A percentile compares a stretch with the other conserved stretches of the same genome.
Evolutionary conservation across 805 yeast species (phyloP).

Genomic region (Lipomyces japonicus): DNA sequence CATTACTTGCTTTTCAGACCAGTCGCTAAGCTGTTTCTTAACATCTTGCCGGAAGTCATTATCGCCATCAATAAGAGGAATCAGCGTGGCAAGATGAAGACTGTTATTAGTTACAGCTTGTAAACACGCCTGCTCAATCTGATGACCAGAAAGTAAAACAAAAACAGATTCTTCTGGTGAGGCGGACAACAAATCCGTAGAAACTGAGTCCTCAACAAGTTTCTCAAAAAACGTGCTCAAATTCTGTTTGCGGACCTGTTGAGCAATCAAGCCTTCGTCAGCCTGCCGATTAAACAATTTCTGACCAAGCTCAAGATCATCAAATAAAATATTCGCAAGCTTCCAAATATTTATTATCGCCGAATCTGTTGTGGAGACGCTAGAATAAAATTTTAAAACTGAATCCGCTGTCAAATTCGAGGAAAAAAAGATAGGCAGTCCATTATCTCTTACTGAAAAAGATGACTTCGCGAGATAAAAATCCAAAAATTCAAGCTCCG

Average conservation of each 20-base stretch:
- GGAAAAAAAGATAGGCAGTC: constrained; percentile 13
- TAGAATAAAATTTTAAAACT: neutral
- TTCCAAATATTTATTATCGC: constrained; percentile 42
- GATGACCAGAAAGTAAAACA: constrained; percentile 43
- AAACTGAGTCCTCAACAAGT: constrained; percentile 42
- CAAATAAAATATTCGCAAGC: constrained; percentile 64
- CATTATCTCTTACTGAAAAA: constrained; percentile 6
- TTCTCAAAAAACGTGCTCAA: constrained; percentile 57
- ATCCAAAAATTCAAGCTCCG: constrained; percentile 12
- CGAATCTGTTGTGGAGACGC: neutral
- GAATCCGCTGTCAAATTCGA: neutral
- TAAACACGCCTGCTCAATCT: constrained; percentile 58
- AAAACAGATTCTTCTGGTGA: constrained; percentile 38
- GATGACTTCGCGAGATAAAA: constrained; percentile 6
- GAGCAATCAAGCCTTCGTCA: constrained; percentile 14
- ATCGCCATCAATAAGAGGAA: constrained; percentile 70
- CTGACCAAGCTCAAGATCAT: constrained; percentile 34
- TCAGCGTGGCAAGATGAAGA: constrained; percentile 63
- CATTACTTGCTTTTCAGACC: constrained; percentile 50
- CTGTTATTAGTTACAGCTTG: constrained; percentile 60
- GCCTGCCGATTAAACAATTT: constrained; percentile 10
- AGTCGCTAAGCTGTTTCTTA: constrained; percentile 55
- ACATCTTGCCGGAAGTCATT: constrained; percentile 59
- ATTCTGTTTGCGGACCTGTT: constrained; percentile 42
- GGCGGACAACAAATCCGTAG: constrained; percentile 33